Base-by-base conservation (phyloP, 176 grass and related monocot genomes). In the Oryza rufipogon region DNA sequence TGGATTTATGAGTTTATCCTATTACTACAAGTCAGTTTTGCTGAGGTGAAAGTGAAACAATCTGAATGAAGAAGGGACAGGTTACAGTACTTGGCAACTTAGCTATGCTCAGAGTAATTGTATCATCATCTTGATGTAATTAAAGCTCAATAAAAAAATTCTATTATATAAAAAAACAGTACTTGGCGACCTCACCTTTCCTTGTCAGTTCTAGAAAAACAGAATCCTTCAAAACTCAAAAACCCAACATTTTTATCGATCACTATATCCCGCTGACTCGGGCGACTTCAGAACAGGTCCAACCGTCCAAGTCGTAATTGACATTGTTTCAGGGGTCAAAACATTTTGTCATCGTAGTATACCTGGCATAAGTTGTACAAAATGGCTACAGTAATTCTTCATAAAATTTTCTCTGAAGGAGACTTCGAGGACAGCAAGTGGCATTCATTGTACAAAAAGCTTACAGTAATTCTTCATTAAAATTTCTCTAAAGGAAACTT, bases 241-340 rank as follows among this genome's bases (percentile, higher is more conserved):
- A 46, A 14, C 51, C 42, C 26, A 28, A 14, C 20, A 4, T 64
- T 75, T 80, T 19, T 13, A 14, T 75, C 0, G 20, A 25, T 49
- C 38, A 19, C 8, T 54, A 20, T 19, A 68, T 65, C 12, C 2
- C 23, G 1, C 15, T 65, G 28, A 66, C 16, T 22, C 4, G 26
- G 64, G 64, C 52, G 52, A 66, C 20, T 54, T 44, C 48, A 70
- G 11, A 61, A 70, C n/a, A 9, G 58, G 81, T 89, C 73, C 23
- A 23, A 23, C 23, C 23, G 23, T 23, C 23, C 84, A 66, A 71
- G 28, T 68, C 47, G 67, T 42, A 72, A 51, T 79, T 80, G 75
- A 49, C 28, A 51, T 74, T 70, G 39, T 90, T 22, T 7, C 17
- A 71, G 45, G 45, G 34, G 45, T 61, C 42, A 25, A 83, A 86